phyloP scores from a whole-genome alignment of 2,329 filamentous ascomycete species.

The Aaosphaeria pasadenensis region DNA sequence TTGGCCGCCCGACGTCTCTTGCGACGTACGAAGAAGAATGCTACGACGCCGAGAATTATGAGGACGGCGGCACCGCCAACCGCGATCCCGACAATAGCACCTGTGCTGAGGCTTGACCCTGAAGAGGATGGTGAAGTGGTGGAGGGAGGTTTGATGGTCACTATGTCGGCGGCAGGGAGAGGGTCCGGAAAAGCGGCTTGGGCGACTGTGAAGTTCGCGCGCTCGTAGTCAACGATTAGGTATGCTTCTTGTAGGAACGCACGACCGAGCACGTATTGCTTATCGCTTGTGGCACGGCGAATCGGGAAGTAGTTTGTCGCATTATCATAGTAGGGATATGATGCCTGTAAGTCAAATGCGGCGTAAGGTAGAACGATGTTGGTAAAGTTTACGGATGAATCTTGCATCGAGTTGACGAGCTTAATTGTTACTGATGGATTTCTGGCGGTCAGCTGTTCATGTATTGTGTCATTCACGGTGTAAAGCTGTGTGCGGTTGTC shows the following conservation, averaged over 20 bases:
- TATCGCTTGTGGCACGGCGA: conserved; percentile 53
- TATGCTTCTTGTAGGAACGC: conserved; percentile 67
- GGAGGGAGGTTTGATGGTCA: conserved; percentile 19
- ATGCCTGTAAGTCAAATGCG: conserved; percentile 46
- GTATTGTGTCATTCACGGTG: conserved; percentile 36
- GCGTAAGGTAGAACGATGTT: conserved; percentile 47
- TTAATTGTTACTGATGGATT: conserved; percentile 40
- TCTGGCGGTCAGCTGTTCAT: conserved; percentile 18
- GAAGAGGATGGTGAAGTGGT: conserved; percentile 1
- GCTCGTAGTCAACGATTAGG: conserved; percentile 47
- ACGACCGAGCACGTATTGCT: conserved; percentile 61
- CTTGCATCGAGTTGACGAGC: conserved; percentile 25
- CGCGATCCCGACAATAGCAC: conserved; percentile 32
- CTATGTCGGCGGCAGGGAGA: conserved; percentile 23
- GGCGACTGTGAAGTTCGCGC: conserved; percentile 44
- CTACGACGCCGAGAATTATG: conserved; percentile 14
- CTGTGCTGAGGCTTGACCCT: conserved; percentile 15
- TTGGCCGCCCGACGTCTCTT: conserved; percentile 10
- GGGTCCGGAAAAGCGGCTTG: conserved; percentile 34
- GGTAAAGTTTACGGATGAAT: conserved; percentile 34
- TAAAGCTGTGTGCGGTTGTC: conserved; percentile 37
- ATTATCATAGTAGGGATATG: conserved; percentile 57
- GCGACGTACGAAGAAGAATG: conserved; percentile 19
- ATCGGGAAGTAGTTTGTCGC: conserved; percentile 67
- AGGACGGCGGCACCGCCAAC: conserved; percentile 17